These are phyloP conservation scores for Phytophthora multivora DNA, from an alignment of 352 stramenopile species.

Conservation along the genomic window DNA sequence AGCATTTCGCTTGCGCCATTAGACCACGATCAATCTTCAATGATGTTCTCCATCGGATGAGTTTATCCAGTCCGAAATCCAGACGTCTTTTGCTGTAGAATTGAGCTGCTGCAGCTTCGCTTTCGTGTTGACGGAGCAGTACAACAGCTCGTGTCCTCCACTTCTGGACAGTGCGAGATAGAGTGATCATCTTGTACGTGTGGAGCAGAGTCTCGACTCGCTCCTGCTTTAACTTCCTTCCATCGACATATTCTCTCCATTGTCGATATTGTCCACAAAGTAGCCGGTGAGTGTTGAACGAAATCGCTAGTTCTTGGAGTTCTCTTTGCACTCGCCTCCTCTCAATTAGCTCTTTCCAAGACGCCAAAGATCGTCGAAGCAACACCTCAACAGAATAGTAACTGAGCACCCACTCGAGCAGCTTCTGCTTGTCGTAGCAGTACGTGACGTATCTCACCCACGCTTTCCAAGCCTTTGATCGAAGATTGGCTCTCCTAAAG, in stretches of 20 bases:
- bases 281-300: conserved; percentile 20
- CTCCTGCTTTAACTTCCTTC: conserved; percentile 1
- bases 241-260: conserved; percentile 20
- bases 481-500: conserved; percentile 9
- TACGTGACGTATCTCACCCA: conserved; percentile 28
- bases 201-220: neutral
- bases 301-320: conserved; percentile 6
- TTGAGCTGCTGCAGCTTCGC: neutral
- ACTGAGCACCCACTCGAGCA: conserved; percentile 26
- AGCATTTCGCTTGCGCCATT: neutral
- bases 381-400: conserved; percentile 39
- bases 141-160: conserved; percentile 18
- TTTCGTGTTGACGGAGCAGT: conserved; percentile 2
- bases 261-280: neutral
- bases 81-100: conserved; percentile 18
- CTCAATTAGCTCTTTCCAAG: conserved; percentile 24
- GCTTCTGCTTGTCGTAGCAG: conserved; percentile 31
- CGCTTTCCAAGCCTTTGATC: conserved; percentile 13
- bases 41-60: conserved; percentile 9
- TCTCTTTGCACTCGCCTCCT: conserved; percentile 2
- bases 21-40: conserved; percentile 4
- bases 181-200: neutral
- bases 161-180: conserved; percentile 24
- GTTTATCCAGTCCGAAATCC: neutral
- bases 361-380: conserved; percentile 21